Evolutionary conservation across 2,329 filamentous ascomycete species (phyloP), one percentile per base, ranked within the genome.

Genomic region (Fusarium succisae): DNA sequence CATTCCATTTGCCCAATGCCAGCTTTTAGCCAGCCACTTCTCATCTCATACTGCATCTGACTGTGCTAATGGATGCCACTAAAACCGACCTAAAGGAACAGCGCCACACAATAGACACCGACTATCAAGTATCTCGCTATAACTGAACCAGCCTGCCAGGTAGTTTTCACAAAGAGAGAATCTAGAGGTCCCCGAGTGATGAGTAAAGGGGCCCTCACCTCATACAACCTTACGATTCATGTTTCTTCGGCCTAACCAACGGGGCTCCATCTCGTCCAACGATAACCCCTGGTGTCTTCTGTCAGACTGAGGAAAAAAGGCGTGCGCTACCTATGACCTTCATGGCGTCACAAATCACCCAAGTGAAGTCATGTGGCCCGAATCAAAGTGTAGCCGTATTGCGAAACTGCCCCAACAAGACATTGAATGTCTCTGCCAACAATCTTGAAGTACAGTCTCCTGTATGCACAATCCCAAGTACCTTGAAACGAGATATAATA

Each of bases 311-410:
- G 38, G 66, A 56, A 43, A 56, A 55, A 66, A 54, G 65, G 63
- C 62, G 48, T 69, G 53, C 63, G 73, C 66, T 66, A 48, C 76
- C 54, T 78, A 73, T 78, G 73, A 77, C 75, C 73, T 41, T 41
- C 30, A 79, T 78, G 77, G 77, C 76, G 77, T 78, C 77, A 78
- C 69, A 67, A 77, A 77, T 70, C 73, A 69, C 61, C 73, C 74
- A 69, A 71, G 65, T 76, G 62, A 78, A 75, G 77, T 78, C 77
- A 78, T 77, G 77, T 72, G 76, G 69, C 54, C 66, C 41, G 39
- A 56, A 51, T 59, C 60, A 55, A 53, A 57, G 50, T 56, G 63
- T 73, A 53, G 66, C 50, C 61, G 66, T 64, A 55, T 43, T 57
- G 67, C 24, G 55, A 59, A 53, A 65, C 24, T 59, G 51, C 59